These are phyloP conservation scores for Lachancea fermentati DNA, from an alignment of 805 yeast species.

Conservation along the genomic window DNA sequence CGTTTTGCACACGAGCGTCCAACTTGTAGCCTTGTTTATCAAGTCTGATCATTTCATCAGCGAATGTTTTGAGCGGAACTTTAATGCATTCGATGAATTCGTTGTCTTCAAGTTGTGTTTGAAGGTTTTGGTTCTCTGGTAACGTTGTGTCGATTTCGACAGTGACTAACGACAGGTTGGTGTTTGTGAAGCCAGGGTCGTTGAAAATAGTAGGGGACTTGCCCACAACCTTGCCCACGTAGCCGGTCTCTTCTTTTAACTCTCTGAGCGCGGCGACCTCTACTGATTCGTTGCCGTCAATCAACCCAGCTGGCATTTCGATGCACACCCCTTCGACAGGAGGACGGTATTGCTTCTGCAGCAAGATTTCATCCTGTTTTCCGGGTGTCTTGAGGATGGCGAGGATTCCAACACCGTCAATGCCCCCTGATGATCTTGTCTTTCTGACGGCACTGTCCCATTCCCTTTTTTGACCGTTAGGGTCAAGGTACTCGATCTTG, in stretches of 20 bases:
- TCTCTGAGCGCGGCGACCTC: slow-evolving; percentile 84
- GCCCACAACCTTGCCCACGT: slow-evolving; percentile 56
- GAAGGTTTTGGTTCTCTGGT: slow-evolving; percentile 62
- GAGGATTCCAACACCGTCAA: slow-evolving; percentile 90
- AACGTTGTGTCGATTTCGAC: slow-evolving; percentile 69
- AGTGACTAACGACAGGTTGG: slow-evolving; percentile 74
- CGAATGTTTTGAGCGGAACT: slow-evolving; percentile 56
- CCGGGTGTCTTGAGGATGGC: slow-evolving; percentile 55
- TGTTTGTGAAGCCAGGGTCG: slow-evolving; percentile 89
- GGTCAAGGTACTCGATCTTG: slow-evolving; percentile 65
- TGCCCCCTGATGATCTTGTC: slow-evolving; percentile 53
- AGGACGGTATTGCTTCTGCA: slow-evolving; percentile 90
- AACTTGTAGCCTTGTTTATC: slow-evolving; percentile 63
- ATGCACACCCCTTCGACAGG: slow-evolving; percentile 85
- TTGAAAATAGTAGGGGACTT: slow-evolving; percentile 50
- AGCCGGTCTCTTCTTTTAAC: slow-evolving; percentile 89
- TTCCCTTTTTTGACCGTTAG: slow-evolving; percentile 59
- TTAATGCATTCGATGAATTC: slow-evolving; percentile 90
- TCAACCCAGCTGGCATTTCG: slow-evolving; percentile 92
- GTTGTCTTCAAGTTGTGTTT: slow-evolving; percentile 75
- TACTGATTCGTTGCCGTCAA: slow-evolving; percentile 76
- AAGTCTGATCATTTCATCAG: slow-evolving; percentile 46
- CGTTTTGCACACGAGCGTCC: slow-evolving; percentile 83
- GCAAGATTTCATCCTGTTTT: slow-evolving; percentile 47
- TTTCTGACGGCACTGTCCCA: slow-evolving; percentile 91